phyloP scores from a whole-genome alignment of 1,139 yeast species.

The Hanseniaspora sp. region DNA sequence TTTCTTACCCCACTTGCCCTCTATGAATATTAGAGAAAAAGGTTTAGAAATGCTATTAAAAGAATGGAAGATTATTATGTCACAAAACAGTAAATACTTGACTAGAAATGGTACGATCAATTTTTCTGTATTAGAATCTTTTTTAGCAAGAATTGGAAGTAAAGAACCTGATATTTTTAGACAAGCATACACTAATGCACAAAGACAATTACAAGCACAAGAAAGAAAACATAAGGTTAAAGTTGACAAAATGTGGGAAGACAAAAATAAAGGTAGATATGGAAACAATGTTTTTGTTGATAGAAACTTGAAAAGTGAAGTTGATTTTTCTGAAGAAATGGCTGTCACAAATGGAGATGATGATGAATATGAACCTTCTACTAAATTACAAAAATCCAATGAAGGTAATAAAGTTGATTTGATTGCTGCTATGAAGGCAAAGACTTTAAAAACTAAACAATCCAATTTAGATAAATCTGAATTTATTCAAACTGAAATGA shows the following conservation, averaged over 20 bases:
- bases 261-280: neutral
- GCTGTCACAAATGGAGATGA: slow-evolving; percentile 21
- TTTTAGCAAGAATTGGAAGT: slow-evolving; percentile 53
- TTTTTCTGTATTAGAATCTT: slow-evolving; percentile 60
- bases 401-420: slow-evolving; percentile 18
- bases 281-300: slow-evolving; percentile 31
- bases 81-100: slow-evolving; percentile 59
- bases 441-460: slow-evolving; percentile 27
- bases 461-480: slow-evolving; percentile 15
- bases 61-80: slow-evolving; percentile 71
- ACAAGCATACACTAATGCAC: slow-evolving; percentile 43
- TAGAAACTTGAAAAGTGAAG: slow-evolving; percentile 62
- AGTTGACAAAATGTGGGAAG: neutral
- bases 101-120: slow-evolving; percentile 83
- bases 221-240: slow-evolving; percentile 32
- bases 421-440: slow-evolving; percentile 20
- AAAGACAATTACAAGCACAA: slow-evolving; percentile 54
- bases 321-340: slow-evolving; percentile 35
- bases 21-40: slow-evolving; percentile 87
- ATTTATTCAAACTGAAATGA: slow-evolving; percentile 17
- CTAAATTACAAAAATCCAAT: slow-evolving; percentile 16
- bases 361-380: slow-evolving; percentile 17
- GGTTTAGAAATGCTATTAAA: slow-evolving; percentile 73
- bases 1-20: slow-evolving; percentile 92
- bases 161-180: slow-evolving; percentile 73